Conservation (phyloP, 2,329 filamentous ascomycete genomes). For the Ampelomyces quisqualis region DNA sequence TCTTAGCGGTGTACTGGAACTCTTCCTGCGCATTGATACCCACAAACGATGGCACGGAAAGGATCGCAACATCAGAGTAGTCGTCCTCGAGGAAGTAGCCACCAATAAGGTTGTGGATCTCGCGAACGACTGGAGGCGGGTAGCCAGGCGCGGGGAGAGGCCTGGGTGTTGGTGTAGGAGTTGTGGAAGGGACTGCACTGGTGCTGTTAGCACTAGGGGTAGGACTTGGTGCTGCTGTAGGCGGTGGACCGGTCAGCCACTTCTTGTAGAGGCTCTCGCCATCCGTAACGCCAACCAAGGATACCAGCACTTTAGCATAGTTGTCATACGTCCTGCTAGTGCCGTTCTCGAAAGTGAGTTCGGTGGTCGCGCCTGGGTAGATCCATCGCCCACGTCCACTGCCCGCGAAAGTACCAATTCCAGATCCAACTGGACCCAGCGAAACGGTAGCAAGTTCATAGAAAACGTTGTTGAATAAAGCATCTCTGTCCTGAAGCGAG, state of each 20-base stretch:
- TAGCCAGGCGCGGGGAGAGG: constrained; percentile 46
- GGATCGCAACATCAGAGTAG: constrained; percentile 50
- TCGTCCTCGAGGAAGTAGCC: constrained; percentile 51
- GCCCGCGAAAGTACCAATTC: constrained; percentile 49
- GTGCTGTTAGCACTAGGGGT: constrained; percentile 13
- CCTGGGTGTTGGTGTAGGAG: constrained; percentile 20
- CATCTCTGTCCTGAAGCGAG: constrained; percentile 58
- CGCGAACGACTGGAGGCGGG: constrained; percentile 47
- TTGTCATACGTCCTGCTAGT: constrained; percentile 46
- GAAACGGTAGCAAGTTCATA: constrained; percentile 49
- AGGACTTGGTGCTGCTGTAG: constrained; percentile 19
- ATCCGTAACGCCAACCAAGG: constrained; percentile 46
- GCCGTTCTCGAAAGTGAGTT: constrained; percentile 51
- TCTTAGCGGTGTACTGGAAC: constrained; percentile 47
- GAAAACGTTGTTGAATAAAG: constrained; percentile 56
- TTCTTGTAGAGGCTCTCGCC: constrained; percentile 47
- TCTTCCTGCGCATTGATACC: constrained; percentile 30
- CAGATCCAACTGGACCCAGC: constrained; percentile 44
- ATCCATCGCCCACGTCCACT: constrained; percentile 46
- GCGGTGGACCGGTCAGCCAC: constrained; percentile 35
- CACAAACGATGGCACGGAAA: constrained; percentile 48
- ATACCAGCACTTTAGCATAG: constrained; percentile 46
- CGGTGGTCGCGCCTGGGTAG: constrained; percentile 49
- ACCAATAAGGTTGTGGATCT: constrained; percentile 47
- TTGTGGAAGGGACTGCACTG: constrained; percentile 13